phyloP scores from a whole-genome alignment of 2,329 filamentous ascomycete species.

The Xylogone sp. region DNA sequence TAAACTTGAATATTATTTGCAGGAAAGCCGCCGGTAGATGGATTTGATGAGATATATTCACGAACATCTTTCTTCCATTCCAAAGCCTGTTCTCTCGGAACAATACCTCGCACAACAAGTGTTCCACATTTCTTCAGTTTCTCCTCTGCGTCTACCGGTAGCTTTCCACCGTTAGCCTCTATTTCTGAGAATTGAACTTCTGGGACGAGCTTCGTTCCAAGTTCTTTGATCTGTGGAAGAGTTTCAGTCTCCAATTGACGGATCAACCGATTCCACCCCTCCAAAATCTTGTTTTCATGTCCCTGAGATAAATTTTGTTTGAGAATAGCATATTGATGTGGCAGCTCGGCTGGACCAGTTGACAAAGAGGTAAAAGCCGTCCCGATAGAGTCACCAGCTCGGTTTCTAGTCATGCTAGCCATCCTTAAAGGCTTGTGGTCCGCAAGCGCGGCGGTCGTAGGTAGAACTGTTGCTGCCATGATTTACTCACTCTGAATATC shows the following conservation, averaged over 20 bases:
- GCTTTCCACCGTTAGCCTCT: background rate
- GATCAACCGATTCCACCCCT: background rate
- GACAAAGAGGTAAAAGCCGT: background rate
- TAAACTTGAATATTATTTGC: constrained; percentile 62
- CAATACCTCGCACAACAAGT: constrained; percentile 56
- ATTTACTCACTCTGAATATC: no score
- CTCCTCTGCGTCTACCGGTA: constrained; percentile 1
- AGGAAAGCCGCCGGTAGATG: constrained; percentile 58
- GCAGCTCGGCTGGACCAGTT: background rate
- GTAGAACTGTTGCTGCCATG: background rate
- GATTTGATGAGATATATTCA: constrained; percentile 60
- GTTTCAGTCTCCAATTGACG: background rate
- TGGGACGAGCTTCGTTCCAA: background rate
- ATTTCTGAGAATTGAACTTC: background rate
- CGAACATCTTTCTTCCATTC: constrained; percentile 59
- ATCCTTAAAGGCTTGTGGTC: background rate
- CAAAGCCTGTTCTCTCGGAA: constrained; percentile 57
- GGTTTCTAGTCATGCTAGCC: background rate
- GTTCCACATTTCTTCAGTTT: constrained; percentile 26
- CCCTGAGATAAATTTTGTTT: background rate
- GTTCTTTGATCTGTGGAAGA: background rate
- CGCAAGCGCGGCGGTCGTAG: background rate
- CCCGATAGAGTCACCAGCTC: background rate
- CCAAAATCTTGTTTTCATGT: background rate
- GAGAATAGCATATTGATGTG: background rate